Percentiles rank a stretch among this genome's conserved stretches.
Conservation (phyloP, 306 rosid genomes). For the Cucurbita ficifolia region DNA sequence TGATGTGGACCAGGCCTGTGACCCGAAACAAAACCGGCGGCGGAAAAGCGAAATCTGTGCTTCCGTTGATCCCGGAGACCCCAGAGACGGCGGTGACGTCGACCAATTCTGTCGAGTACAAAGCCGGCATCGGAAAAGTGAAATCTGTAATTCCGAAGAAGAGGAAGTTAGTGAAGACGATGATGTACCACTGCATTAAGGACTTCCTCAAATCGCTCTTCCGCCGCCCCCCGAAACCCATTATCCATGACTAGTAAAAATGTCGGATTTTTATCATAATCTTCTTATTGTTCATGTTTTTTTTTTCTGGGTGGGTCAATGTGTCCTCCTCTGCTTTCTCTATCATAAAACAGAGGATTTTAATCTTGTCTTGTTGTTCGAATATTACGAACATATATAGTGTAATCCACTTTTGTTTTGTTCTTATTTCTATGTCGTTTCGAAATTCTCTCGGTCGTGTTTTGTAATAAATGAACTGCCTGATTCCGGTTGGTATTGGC, state of each 20-base stretch:
- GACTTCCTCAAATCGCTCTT: neutral
- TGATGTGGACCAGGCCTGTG: too few species aligned
- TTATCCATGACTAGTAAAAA: neutral
- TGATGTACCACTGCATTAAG: neutral
- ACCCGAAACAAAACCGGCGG: too few species aligned
- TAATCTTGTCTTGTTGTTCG: too few species aligned
- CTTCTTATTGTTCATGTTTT: neutral
- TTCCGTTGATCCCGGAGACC: too few species aligned
- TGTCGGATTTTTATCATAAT: neutral
- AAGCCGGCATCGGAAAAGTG: neutral
- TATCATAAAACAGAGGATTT: neutral
- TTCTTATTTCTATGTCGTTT: neutral
- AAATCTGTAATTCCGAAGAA: neutral
- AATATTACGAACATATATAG: too few species aligned
- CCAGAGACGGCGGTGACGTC: neutral
- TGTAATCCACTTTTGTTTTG: neutral
- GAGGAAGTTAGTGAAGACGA: neutral
- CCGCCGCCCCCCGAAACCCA: neutral
- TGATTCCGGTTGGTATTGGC: too few species aligned
- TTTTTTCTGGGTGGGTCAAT: neutral
- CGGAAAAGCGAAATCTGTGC: too few species aligned
- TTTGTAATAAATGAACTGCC: too few species aligned
- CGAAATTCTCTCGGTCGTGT: neutral
- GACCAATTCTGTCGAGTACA: neutral
- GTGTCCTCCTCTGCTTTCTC: neutral